Evolutionary conservation across 129 eudicot genomes (phyloP), one percentile per base, ranked within the genome.

Genomic region (Saussurea involucrata): DNA sequence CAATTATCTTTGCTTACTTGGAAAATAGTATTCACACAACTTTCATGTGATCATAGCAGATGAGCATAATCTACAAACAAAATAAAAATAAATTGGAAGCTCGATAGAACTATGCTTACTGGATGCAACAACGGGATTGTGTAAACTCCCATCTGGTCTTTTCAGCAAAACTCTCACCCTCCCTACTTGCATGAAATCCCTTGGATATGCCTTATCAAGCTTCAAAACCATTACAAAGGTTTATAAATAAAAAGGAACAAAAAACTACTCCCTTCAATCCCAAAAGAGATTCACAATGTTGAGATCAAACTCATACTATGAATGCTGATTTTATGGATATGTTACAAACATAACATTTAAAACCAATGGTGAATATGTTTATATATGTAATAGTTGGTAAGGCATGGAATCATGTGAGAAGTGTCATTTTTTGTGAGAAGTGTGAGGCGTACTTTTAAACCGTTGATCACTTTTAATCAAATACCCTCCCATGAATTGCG

Each of bases 101-200:
- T 21, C 0, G 22, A 40, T 6, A 63, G 61, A 77, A 70, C 12
- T 64, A 70, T 71, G 63, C 99, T 90, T 88, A 95, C 99, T 90
- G n/a, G 97, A 85, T 60, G 95, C 22, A 68, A 95, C 69, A 15
- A 75, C 86, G 0, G 97, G 96, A 83, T 95, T 95, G 80, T 28
- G 40, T 29, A 90, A 75, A 65, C 83, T 86, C 44, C 97, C 96
- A 85, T 95, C 97, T 18, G 90, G 88, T 76, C 78, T 84, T 82
- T 88, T 95, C 79, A 95, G 89, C 85, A 69, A 24, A 72, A 86
- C 85, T 85, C 99, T 88, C 78, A 95, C 95, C 72, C 99, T 92
- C 65, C 99, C 99, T 80, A 86, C 76, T 86, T 95, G 99, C 96
- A 92, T 88, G 70, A 83, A 95, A 84, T 95, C 99, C 64, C 99